phyloP scores from a whole-genome alignment of 1,284 basidiomycete genomes.

The Microbotryum violaceum region DNA sequence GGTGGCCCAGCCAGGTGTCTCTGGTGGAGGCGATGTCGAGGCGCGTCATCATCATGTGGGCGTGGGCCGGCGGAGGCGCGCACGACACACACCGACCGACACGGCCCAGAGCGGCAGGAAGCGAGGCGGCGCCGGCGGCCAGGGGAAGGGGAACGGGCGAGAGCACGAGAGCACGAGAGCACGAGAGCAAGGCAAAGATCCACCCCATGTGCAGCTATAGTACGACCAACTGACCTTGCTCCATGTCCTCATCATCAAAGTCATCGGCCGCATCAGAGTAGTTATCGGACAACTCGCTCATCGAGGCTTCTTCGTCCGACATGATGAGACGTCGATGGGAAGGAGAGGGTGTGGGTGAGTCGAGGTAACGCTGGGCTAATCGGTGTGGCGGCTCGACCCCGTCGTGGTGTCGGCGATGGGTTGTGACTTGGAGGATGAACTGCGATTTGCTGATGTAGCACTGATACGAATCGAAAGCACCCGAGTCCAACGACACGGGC shows the following conservation, averaged over 20 bases:
- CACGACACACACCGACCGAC: too few relatives aligned
- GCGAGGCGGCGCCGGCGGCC: background rate
- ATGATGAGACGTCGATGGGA: background rate
- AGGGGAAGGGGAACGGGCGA: background rate
- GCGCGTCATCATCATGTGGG: background rate
- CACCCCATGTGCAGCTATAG: background rate
- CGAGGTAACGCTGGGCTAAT: background rate
- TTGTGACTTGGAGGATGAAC: background rate
- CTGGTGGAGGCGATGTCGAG: background rate
- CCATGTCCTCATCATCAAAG: conserved; percentile 12
- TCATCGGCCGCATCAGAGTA: background rate
- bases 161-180: background rate
- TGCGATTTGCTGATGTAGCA: background rate
- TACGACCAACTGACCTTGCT: conserved; percentile 1
- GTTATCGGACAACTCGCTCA: background rate
- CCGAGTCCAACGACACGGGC: background rate
- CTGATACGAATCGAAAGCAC: background rate
- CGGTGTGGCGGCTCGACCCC: background rate
- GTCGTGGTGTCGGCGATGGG: background rate
- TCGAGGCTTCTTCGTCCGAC: conserved; percentile 2
- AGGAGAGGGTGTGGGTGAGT: background rate
- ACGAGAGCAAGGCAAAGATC: too few relatives aligned
- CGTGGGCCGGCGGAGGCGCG: background rate
- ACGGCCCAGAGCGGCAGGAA: too few relatives aligned
- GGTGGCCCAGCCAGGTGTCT: background rate